Base-by-base conservation (phyloP, 1,284 basidiomycete genomes). In the Tranzscheliella williamsii region DNA sequence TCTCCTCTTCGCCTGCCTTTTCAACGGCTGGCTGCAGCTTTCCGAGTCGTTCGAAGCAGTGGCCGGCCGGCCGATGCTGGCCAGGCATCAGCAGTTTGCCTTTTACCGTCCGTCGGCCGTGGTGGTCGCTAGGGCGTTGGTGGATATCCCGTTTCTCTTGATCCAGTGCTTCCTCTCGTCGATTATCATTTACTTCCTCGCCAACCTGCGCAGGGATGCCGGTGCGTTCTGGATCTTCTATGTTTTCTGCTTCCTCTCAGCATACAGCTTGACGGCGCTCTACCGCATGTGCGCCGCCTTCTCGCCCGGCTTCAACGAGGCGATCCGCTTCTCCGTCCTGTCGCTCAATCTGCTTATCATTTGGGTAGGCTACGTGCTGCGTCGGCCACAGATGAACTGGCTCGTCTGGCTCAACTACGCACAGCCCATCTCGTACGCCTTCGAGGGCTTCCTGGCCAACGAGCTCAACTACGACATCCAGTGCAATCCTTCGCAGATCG, bases 391-490 rank as follows among this genome's bases (percentile, higher is more conserved):
- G 38, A 60, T 60, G 56, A 54, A 53, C 24, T 93, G 90, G 89
- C 75, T 92, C 13, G 89, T 89, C 80, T 91, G 90, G 89, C 57
- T 69, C 57, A 56, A 43, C 41, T 69, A 67, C 30, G 38, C 54
- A 4, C 58, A 70, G 32, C 76, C 77, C 15, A 74, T 90, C 38
- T 79, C 84, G 11, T 93, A 91, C 79, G 87, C 86, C 1, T 92
- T 89, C 82, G 85, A 87, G 63, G 87, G 84, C 1, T 81, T 85
- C 38, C 42, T 72, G 17, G 38, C 56, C 35, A 83, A 83, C 75
- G 82, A 83, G 70, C 82, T 83, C 69, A 55, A 63, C 34, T 50
- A 48, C 26, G 52, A 46, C 23, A 63, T 64, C 33, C 34, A 58
- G 11, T 70, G 67, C 48, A 43, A 38, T 18, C 50, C 58, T 1